Evolutionary conservation across 164 flowering plant species (phyloP), one percentile per base, ranked within the genome.

Genomic region (Stephania japonica): DNA sequence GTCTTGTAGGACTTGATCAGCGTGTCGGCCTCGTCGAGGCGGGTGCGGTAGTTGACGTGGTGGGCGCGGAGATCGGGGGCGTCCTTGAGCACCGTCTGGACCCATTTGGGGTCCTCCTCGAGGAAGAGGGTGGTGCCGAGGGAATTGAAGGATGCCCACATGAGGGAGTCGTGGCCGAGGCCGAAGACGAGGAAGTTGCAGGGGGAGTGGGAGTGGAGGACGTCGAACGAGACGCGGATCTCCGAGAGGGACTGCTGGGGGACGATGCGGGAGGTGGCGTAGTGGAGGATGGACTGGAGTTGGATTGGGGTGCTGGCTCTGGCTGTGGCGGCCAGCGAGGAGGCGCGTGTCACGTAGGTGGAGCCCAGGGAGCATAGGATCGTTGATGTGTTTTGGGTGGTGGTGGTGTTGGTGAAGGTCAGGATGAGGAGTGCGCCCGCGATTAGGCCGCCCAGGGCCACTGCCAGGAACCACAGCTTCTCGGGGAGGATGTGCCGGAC

Each of bases 71-170:
- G 79, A 10, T 42, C 18, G 0, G 97, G 89, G 0, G 86, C 83
- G 56, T 80, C 78, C 42, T 83, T 81, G 0, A 87, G 78, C 3
- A 94, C 86, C 0, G 79, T 67, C 9, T 79, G 81, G 63, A 90
- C 82, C 97, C 97, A 94, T 59, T 74, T 79, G 6, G 88, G 85
- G 47, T 88, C 89, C 68, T 93, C 98, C 71, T 93, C 98, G 7
- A 86, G 77, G 79, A 86, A 86, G 0, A 84, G 9, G 3, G 87
- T 86, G 23, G 73, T 65, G 41, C 89, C 89, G 10, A 74, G 61
- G 2, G 80, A 74, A 21, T 86, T 86, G 65, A 86, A 80, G 13
- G 80, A 42, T 21, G 81, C 32, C 89, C 89, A 84, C 86, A 86
- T 84, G 18, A 79, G 73, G 23, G 81, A 78, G 25, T 86, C 89